Evolutionary conservation across 2,329 filamentous ascomycete genomes (phyloP).

Genomic region (Penicillium crustosum): DNA sequence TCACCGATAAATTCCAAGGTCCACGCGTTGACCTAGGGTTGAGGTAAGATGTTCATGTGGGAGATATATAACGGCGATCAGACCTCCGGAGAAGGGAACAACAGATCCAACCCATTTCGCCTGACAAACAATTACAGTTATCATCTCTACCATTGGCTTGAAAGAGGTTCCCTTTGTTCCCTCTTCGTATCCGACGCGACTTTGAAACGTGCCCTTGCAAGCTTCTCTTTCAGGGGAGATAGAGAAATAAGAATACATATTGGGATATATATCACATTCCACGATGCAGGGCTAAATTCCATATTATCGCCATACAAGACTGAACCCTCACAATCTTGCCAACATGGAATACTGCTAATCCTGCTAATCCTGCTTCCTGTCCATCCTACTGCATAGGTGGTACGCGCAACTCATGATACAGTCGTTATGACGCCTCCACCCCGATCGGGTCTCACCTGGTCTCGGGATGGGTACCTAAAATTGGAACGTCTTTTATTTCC

Average conservation of each 20-base stretch:
- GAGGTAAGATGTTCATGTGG: not conserved
- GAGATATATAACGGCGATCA: conserved; percentile 11
- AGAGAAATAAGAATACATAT: not conserved
- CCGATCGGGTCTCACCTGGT: conserved; percentile 10
- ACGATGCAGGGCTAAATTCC: conserved; percentile 3
- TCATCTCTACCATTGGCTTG: not conserved
- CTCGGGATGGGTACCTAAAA: conserved; percentile 1
- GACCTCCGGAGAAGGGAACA: conserved; percentile 7
- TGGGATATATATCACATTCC: conserved; percentile 15
- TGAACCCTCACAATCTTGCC: not conserved
- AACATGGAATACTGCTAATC: not conserved
- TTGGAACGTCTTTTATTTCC: not conserved
- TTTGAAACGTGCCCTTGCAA: not conserved
- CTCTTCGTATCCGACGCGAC: not conserved
- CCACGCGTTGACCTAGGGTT: not conserved
- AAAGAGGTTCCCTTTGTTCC: not conserved
- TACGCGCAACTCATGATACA: conserved; percentile 16
- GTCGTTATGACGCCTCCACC: conserved; percentile 11
- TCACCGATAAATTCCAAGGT: not conserved
- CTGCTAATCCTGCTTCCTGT: too few species aligned
- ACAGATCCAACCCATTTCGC: not conserved
- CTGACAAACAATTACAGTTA: not conserved
- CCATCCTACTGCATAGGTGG: not conserved
- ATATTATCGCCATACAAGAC: not conserved
- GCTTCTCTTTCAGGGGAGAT: not conserved